Percentiles rank a stretch among this genome's conserved stretches.
Evolutionary conservation across 2,329 filamentous ascomycete genomes (phyloP).

Genomic region (Ophiocordyceps unilateralis): DNA sequence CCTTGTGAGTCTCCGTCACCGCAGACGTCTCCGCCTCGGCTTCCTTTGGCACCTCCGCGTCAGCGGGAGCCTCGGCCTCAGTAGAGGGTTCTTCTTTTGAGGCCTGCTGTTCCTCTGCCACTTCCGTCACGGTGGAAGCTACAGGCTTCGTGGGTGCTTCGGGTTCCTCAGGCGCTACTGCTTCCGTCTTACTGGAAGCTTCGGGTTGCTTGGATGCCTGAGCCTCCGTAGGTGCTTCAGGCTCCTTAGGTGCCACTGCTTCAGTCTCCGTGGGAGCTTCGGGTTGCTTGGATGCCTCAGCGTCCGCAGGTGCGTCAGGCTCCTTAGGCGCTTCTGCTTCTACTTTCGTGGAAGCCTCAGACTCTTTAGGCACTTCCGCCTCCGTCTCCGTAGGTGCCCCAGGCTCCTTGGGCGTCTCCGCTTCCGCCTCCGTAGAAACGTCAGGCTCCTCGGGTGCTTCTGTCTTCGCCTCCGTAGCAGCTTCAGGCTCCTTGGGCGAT

Average conservation of each 20-base stretch:
- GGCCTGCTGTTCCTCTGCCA: neutral
- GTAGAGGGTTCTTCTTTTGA: neutral
- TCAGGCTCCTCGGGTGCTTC: neutral
- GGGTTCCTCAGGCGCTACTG: too few species aligned
- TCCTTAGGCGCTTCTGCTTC: neutral
- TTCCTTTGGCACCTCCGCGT: too few species aligned
- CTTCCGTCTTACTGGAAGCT: neutral
- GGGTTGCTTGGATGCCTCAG: neutral
- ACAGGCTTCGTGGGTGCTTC: neutral
- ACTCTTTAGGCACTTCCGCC: neutral
- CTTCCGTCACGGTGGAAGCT: neutral
- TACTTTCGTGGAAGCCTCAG: neutral
- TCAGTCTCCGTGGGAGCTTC: neutral
- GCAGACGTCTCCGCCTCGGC: neutral
- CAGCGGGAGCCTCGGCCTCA: neutral
- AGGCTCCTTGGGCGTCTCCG: neutral
- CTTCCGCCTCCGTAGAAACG: neutral
- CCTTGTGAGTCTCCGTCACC: constrained; percentile 3
- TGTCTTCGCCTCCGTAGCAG: neutral
- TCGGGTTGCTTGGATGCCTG: neutral
- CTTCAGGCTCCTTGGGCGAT: neutral
- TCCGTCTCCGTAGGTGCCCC: neutral
- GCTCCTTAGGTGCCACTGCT: neutral
- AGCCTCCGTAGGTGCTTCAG: neutral
- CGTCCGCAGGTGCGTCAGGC: neutral